A percentile compares a stretch with the other conserved stretches of the same genome.
These are phyloP conservation scores for Vachellia pachyceras DNA, from an alignment of 306 rosid species.

Conservation along the genomic window DNA sequence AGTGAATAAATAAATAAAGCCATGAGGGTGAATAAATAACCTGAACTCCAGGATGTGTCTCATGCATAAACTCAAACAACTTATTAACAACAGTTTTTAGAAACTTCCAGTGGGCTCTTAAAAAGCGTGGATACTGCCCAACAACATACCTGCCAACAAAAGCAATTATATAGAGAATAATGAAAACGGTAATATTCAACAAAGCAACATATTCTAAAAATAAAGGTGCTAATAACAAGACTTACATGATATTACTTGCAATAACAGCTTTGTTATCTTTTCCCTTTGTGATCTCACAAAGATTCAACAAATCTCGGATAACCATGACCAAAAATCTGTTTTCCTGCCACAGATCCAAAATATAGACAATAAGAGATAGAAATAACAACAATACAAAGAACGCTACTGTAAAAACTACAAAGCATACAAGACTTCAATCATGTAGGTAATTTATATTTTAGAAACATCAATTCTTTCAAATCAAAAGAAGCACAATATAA, in stretches of 20 bases:
- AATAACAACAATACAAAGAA: conserved; percentile 12
- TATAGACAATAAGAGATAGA: conserved; percentile 22
- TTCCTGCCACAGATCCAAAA: conserved; percentile 66
- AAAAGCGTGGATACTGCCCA: conserved; percentile 95
- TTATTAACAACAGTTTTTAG: conserved; percentile 94
- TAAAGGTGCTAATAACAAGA: not conserved
- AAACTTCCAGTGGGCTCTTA: conserved; percentile 98
- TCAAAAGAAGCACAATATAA: not conserved
- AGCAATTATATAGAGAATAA: conserved; percentile 3
- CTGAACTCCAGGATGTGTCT: conserved; percentile 99
- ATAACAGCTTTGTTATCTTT: conserved; percentile 99
- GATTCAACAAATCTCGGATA: conserved; percentile 91
- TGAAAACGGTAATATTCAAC: not conserved
- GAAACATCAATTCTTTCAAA: not conserved
- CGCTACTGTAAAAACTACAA: conserved; percentile 24
- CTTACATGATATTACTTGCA: conserved; percentile 98
- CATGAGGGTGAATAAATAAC: conserved; percentile 45
- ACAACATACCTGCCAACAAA: conserved; percentile 85
- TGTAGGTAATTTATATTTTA: conserved; percentile 1
- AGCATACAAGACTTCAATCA: conserved; percentile 15
- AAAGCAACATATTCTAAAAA: not conserved
- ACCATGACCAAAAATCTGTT: conserved; percentile 99
- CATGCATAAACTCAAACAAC: conserved; percentile 98
- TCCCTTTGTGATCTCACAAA: conserved; percentile 95
- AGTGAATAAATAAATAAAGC: not conserved